Base-by-base conservation (phyloP, 148 eudicot species). In the Fagopyrum tataricum region DNA sequence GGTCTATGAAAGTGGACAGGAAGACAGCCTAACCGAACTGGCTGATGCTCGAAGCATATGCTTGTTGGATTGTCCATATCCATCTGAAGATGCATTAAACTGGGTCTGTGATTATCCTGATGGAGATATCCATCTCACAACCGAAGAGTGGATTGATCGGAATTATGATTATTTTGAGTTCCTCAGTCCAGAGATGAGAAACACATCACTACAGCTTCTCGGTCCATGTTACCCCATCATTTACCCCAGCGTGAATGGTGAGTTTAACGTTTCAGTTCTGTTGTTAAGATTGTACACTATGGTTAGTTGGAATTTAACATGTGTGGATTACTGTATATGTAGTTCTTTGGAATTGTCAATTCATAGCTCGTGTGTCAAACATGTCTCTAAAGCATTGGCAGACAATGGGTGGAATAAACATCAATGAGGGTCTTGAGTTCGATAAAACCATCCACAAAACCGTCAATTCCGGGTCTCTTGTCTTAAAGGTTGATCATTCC, bases 41-140 rank as follows among this genome's bases (percentile, higher is more conserved):
- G 82, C 82, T 44, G 88, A 95, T 85, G 90, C 99, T 41, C 81
- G 96, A 73, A 90, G 87, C 75, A 90, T 95, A 74, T 95, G 99
- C 77, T 86, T 95, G 79, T 78, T 90, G 88, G 96, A 95, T 75
- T 95, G 99, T 75, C 99, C 99, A 18, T 80, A 79, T 73, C 97
- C 97, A 23, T 86, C 93, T 24, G 97, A 91, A 71, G 96, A 95
- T 80, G 81, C 93, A 4, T 80, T 95, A n/a, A 83, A 73, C 72
- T 95, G 99, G 99, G 99, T 95, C 14, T 95, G 99, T 73, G 97
- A 95, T 79, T 95, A 95, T 75, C 99, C 99, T 21, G 99, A 95
- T 21, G 99, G 97, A 64, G 97, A 95, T 81, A 71, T 95, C 71
- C 89, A 73, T 73, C 81, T 95, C 61, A 76, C 86, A 8, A 41